These are phyloP conservation scores for Pleurotus cornucopiae DNA, from an alignment of 768 basidiomycete genomes.

Conservation along the genomic window DNA sequence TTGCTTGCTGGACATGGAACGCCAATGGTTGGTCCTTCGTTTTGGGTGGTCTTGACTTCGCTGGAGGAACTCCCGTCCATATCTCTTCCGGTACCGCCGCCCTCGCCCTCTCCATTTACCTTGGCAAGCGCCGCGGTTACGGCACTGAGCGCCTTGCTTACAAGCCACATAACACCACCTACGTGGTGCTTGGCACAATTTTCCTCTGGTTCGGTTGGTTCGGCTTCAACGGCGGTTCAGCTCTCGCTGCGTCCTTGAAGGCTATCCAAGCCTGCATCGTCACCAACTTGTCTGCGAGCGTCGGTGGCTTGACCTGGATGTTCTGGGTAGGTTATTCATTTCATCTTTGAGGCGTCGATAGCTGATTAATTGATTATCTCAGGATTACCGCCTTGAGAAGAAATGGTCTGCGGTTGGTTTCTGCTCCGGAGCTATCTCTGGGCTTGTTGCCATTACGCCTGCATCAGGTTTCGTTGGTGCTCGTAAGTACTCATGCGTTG, in stretches of 20 bases:
- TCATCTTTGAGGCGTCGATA: background rate
- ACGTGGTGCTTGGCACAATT: constrained; percentile 89
- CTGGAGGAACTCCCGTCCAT: constrained; percentile 95
- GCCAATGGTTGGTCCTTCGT: constrained; percentile 68
- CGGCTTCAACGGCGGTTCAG: constrained; percentile 92
- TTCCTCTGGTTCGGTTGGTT: constrained; percentile 98
- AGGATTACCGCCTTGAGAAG: constrained; percentile 88
- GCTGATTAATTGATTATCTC: background rate
- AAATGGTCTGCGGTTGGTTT: constrained; percentile 95
- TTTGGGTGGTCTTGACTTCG: constrained; percentile 86
- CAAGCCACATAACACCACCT: constrained; percentile 90
- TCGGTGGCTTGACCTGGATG: constrained; percentile 93
- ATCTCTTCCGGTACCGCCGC: constrained; percentile 92
- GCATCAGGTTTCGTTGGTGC: constrained; percentile 78
- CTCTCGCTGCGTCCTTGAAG: constrained; percentile 83
- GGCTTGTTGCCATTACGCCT: constrained; percentile 88
- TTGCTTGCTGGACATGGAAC: constrained; percentile 98
- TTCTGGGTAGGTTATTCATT: constrained; percentile 52
- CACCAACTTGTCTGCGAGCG: constrained; percentile 87
- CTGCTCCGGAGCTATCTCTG: constrained; percentile 91
- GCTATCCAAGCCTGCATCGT: constrained; percentile 88
- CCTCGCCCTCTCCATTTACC: constrained; percentile 84
- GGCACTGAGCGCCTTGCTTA: constrained; percentile 89
- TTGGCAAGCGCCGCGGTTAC: constrained; percentile 88
- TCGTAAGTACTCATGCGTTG: constrained; percentile 36